phyloP scores from a whole-genome alignment of 2,329 filamentous ascomycete genomes.

The Pezicula carpinea region DNA sequence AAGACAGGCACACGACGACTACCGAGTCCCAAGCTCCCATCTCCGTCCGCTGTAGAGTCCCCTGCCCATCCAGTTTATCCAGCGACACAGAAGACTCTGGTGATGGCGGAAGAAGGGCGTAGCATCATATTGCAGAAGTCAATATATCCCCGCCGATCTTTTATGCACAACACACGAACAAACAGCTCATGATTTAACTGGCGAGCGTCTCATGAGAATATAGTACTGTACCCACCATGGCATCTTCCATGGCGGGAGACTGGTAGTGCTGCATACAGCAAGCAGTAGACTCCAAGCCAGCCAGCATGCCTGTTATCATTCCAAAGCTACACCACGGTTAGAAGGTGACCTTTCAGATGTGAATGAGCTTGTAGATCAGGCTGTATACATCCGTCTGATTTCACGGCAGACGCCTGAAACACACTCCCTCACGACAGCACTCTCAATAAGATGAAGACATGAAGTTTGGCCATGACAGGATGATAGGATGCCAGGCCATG shows the following conservation, averaged over 20 bases:
- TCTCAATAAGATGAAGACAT: too few relatives aligned
- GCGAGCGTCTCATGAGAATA: too few relatives aligned
- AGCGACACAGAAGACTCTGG: not conserved
- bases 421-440: too few relatives aligned
- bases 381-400: too few relatives aligned
- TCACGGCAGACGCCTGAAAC: too few relatives aligned
- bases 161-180: too few relatives aligned
- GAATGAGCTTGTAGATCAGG: not conserved
- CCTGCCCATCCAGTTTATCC: not conserved
- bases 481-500: too few relatives aligned
- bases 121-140: constrained; percentile 7
- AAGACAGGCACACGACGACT: not conserved
- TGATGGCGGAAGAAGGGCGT: not conserved
- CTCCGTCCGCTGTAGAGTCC: not conserved
- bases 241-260: constrained; percentile 5
- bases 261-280: not conserved
- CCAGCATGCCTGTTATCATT: constrained; percentile 5
- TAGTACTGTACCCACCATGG: constrained; percentile 9
- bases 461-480: too few relatives aligned
- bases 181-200: too few relatives aligned
- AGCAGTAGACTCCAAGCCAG: not conserved
- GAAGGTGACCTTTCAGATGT: constrained; percentile 14
- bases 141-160: constrained; percentile 3
- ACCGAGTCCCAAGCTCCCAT: not conserved
- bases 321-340: constrained; percentile 13